Evolutionary conservation across 2,329 filamentous ascomycete genomes (phyloP), one percentile per base, ranked within the genome.

Genomic region (Colletotrichum truncatum): DNA sequence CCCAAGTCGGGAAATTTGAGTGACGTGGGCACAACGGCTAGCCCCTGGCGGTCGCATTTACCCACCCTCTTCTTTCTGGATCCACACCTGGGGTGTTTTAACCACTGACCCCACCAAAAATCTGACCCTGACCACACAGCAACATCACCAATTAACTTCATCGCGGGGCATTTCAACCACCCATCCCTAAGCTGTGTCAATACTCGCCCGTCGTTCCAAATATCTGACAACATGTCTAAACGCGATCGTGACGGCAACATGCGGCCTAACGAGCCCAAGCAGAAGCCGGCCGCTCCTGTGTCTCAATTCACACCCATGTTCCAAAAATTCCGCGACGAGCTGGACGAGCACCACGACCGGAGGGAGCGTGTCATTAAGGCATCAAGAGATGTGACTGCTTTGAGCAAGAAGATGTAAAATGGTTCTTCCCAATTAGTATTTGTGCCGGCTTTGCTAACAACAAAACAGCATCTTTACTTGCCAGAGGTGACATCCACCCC

Each of bases 331-430:
- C 91, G 94, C 54, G 85, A 91, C 73, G 94, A 98, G 79, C 84
- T 99, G 26, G 96, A 99, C 74, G 89, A 96, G 79, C 95, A 98
- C 76, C 93, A 99, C 77, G 96, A 98, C 78, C 90, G 96, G 14
- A 87, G 94, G 61, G 94, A 98, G 81, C 88, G 91, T 56, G 89
- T 97, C 70, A 92, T 97, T 74, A 99, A 98, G 82, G 91, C 90
- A 2, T 97, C 93, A 8, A 85, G 95, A 67, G 96, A 99, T 77
- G 92, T 99, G 64, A 99, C 96, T 6, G 94, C 93, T 0, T 84
- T 94, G 57, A 97, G 93, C 79, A 99, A 99, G 84, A 99, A 98
- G 82, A 97, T 98, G 94, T 97, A 79, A 80, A 85, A 49, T n/a
- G n/a, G n/a, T 18, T 3, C 4, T 5, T 9, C 3, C 5, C 3